Base-by-base conservation (phyloP, 192 early-diverging fungal species). In the Kappamyces sp. region DNA sequence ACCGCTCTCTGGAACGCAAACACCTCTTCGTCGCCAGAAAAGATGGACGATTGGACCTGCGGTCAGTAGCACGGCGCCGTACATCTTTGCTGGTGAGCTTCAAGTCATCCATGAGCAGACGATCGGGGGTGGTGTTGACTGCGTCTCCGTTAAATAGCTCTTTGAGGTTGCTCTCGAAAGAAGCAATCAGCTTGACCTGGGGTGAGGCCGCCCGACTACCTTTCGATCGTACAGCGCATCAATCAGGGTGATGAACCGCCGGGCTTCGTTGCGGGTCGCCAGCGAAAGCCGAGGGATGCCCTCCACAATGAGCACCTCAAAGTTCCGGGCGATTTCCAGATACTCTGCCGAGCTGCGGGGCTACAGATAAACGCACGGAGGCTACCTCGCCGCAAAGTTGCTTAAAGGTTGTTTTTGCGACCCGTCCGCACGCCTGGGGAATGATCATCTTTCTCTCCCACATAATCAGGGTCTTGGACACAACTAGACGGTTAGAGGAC, bases 1-100 rank as follows among this genome's bases (percentile, higher is more conserved):
- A 96, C 67, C 3, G 95, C 92, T 47, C 95, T 74, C 71, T 91
- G 87, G 57, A 98, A 94, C 9, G 95, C 93, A 85, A 98, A 98
- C 7, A 85, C 81, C 65, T 98, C 95, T 66, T 98, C 95, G 43
- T 91, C 84, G 15, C 91, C 91, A 29, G 84, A 79, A 60, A 89
- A 88, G 30, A 88, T 78, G 2, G 87, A 74, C 55, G 71, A 77
- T 32, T 73, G 72, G 30, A 75, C 47, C 70, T 77, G 49, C 2
- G 7, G 46, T 46, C 30, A 46, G 15, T 14, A 14, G 35, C 22
- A 22, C 22, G 22, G 22, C 22, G 22, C 7, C 31, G 42, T 45
- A 76, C 70, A 47, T 72, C 67, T 40, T 71, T 64, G 31, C 62
- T 59, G 4, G 49, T 33, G 45, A 77, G 32, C 63, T 77, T 77